Base-by-base conservation (phyloP, 805 yeast genomes). In the Candida verbasci region DNA sequence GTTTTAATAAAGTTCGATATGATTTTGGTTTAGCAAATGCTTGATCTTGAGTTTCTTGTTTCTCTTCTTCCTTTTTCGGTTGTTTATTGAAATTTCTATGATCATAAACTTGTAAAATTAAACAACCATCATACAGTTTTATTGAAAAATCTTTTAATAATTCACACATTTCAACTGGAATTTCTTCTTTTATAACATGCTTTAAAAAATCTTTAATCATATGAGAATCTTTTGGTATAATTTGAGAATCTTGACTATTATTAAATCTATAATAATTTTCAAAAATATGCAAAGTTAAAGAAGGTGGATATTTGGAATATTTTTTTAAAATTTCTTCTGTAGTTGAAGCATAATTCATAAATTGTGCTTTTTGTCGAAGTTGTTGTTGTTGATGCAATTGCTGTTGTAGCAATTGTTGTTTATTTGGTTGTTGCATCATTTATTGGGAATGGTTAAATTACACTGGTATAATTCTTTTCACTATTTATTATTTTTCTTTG, bases 261-360 rank as follows among this genome's bases (percentile, higher is more conserved):
- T 95, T 94, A 64, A 91, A 89, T 42, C 95, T 75, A 57, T 80
- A 91, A 60, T 89, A 95, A 39, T 86, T 87, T 49, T 87, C 93
- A 59, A 86, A 89, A 17, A 91, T 87, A 52, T 91, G 97, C 50
- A 91, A 81, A 45, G 80, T 95, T 41, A 91, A 61, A 26, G 95
- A 84, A 6, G 96, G 83, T 8, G 91, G 84, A 42, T 74, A 75
- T 39, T 77, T 76, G 46, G 82, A 80, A 55, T 81, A 89, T 56
- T 88, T 89, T 41, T 77, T 76, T 47, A 93, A 58, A 7, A 93
- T 70, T 34, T 81, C 86, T 40, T 77, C 83, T 15, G 83, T 63
- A 8, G 88, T 78, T 49, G 84, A 86, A 9, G 82, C 78, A 50
- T 82, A 83, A 31, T 76, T 72, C 50, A 72, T 72, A 18, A 59